A percentile compares a stretch with the other conserved stretches of the same genome.
These are phyloP conservation scores for Phytopythium montanum DNA, from an alignment of 352 stramenopile species.

Conservation along the genomic window DNA sequence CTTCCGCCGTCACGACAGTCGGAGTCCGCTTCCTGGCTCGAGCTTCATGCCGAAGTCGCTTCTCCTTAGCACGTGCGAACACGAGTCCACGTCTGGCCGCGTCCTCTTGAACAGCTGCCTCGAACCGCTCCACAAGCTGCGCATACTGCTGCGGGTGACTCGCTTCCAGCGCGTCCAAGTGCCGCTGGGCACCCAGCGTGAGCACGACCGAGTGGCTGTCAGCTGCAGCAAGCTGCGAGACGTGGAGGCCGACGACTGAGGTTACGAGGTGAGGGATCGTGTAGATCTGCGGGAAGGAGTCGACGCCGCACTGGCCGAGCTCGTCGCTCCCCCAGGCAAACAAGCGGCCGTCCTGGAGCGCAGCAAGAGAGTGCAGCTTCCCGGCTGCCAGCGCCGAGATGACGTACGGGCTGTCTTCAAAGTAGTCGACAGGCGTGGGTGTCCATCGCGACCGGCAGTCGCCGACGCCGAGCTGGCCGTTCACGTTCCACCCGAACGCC, in stretches of 20 bases:
- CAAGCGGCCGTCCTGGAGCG: slow-evolving; percentile 41
- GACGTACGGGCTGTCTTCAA: slow-evolving; percentile 24
- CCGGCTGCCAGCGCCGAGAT: slow-evolving; percentile 44
- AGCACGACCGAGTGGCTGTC: slow-evolving; percentile 54
- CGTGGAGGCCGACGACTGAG: slow-evolving; percentile 50
- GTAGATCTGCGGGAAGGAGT: slow-evolving; percentile 69
- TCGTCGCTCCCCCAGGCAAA: slow-evolving; percentile 76
- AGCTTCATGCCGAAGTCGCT: slow-evolving; percentile 18
- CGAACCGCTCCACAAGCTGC: slow-evolving; percentile 34
- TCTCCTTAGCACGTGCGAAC: slow-evolving; percentile 22
- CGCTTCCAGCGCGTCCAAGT: slow-evolving; percentile 41
- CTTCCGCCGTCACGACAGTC: background rate
- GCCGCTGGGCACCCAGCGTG: slow-evolving; percentile 26
- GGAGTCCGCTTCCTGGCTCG: background rate
- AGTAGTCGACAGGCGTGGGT: slow-evolving; percentile 50
- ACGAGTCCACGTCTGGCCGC: slow-evolving; percentile 23
- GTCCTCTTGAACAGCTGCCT: slow-evolving; percentile 38
- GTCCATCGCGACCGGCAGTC: slow-evolving; percentile 41
- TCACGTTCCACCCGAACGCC: slow-evolving; percentile 58
- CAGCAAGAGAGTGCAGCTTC: slow-evolving; percentile 50
- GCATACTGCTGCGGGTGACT: slow-evolving; percentile 45
- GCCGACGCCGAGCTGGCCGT: slow-evolving; percentile 58
- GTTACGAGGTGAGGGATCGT: slow-evolving; percentile 64
- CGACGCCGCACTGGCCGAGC: slow-evolving; percentile 67
- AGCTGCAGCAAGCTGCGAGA: slow-evolving; percentile 47